Evolutionary conservation across 164 flowering plant species (phyloP).

Genomic region (Dillenia suffruticosa): DNA sequence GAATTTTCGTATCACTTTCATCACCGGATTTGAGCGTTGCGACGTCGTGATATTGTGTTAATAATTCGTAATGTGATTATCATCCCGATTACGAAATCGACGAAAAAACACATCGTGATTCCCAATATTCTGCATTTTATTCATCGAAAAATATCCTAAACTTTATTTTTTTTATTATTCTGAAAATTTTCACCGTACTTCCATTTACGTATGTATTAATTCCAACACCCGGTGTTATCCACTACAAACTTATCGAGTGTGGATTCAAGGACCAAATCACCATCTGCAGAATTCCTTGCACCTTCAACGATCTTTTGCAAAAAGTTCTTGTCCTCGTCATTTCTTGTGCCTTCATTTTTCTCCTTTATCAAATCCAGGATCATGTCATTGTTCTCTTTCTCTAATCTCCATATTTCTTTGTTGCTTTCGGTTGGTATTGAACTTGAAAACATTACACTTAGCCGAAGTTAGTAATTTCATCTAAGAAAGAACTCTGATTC

Average conservation of each 20-base stretch:
- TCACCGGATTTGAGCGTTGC: too few relatives aligned
- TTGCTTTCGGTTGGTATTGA: constrained; percentile 13
- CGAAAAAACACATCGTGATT: too few relatives aligned
- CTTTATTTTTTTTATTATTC: too few relatives aligned
- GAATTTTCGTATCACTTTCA: too few relatives aligned
- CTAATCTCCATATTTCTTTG: constrained; percentile 26
- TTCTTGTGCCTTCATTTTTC: constrained; percentile 12
- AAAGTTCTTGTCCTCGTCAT: constrained; percentile 29
- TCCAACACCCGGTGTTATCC: constrained; percentile 42
- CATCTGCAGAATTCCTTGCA: constrained; percentile 21
- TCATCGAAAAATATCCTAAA: too few relatives aligned
- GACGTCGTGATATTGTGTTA: too few relatives aligned
- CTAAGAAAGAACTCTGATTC: background rate
- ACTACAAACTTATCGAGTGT: constrained; percentile 8
- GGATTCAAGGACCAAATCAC: constrained; percentile 13
- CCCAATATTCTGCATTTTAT: too few relatives aligned
- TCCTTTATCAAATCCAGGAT: constrained; percentile 42
- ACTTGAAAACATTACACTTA: too few relatives aligned
- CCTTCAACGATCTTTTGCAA: constrained; percentile 46
- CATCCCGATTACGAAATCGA: too few relatives aligned
- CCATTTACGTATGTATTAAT: too few relatives aligned
- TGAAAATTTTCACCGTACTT: too few relatives aligned
- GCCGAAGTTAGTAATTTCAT: constrained; percentile 10
- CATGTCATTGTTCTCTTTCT: constrained; percentile 43
- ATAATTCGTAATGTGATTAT: too few relatives aligned